Conservation (phyloP, 179 eudicot genomes). For the Spergularia azorica region DNA sequence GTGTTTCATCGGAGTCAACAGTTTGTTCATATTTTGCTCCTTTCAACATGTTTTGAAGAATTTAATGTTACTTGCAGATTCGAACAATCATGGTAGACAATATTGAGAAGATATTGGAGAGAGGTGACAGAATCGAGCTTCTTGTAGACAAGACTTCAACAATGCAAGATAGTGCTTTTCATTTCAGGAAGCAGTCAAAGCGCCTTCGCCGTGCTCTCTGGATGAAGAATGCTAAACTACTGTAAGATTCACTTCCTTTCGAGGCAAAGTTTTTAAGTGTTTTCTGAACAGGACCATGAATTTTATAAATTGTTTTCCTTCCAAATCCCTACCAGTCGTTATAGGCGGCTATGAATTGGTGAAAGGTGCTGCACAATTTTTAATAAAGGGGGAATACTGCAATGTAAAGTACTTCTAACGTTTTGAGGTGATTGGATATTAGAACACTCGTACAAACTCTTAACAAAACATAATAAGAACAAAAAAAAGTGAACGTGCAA, state of each 20-base stretch:
- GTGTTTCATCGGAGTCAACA: neutral
- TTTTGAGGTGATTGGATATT: no score
- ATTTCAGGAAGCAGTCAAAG: slow-evolving; percentile 91
- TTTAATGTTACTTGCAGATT: slow-evolving; percentile 50
- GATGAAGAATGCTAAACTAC: slow-evolving; percentile 94
- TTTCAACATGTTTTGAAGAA: slow-evolving; percentile 1
- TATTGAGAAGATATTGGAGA: slow-evolving; percentile 89
- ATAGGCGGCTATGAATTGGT: neutral
- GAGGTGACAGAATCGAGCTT: slow-evolving; percentile 95
- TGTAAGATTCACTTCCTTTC: slow-evolving; percentile 47
- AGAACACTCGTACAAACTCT: no score
- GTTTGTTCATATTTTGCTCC: neutral
- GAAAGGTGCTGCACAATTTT: neutral
- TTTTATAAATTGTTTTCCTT: no score
- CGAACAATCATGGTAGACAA: slow-evolving; percentile 95
- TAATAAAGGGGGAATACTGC: no score
- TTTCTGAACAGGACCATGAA: neutral
- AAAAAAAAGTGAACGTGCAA: no score
- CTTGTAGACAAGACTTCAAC: slow-evolving; percentile 93
- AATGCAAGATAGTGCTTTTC: slow-evolving; percentile 94
- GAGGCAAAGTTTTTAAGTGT: neutral
- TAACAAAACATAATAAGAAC: no score
- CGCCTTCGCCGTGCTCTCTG: slow-evolving; percentile 89
- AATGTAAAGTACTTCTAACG: no score
- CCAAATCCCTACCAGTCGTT: neutral